Percentiles rank a stretch among this genome's conserved stretches.
Evolutionary conservation across 257 asterid species (phyloP).

Genomic region (Rehmannia glutinosa): DNA sequence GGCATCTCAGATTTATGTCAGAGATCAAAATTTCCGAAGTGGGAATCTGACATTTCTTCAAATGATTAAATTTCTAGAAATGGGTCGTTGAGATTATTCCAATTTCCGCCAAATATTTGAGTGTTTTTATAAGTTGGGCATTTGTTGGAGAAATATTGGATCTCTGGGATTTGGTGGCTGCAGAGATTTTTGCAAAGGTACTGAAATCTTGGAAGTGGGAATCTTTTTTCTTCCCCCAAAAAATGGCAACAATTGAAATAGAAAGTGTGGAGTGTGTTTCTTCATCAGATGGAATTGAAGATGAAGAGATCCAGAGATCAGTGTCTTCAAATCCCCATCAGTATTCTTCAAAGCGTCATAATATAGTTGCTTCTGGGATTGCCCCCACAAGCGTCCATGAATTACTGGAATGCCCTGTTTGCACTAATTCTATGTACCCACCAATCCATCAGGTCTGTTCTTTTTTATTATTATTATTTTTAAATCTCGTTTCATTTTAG

Average conservation of each 20-base stretch:
- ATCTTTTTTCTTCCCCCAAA: background rate
- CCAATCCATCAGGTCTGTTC: constrained; percentile 79
- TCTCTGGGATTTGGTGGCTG: background rate
- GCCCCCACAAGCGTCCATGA: constrained; percentile 77
- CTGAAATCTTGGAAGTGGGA: constrained; percentile 4
- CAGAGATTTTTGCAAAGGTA: constrained; percentile 16
- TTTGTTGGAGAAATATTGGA: constrained; percentile 13
- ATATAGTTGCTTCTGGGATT: constrained; percentile 39
- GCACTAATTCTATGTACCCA: constrained; percentile 90
- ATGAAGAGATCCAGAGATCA: constrained; percentile 67
- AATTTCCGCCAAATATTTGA: too few relatives aligned
- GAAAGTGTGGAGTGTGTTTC: constrained; percentile 73
- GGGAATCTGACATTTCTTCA: constrained; percentile 20
- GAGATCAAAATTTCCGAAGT: constrained; percentile 13
- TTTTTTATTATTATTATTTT: too few relatives aligned
- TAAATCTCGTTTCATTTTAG: background rate
- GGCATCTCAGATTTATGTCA: constrained; percentile 21
- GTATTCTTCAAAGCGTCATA: constrained; percentile 44
- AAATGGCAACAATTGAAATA: constrained; percentile 51
- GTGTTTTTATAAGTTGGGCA: background rate
- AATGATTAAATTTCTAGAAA: constrained; percentile 10
- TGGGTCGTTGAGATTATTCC: constrained; percentile 22
- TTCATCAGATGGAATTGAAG: constrained; percentile 63
- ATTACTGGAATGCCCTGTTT: constrained; percentile 90
- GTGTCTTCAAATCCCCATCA: constrained; percentile 32